These are phyloP conservation scores for Maudiozyma turicensis DNA, from an alignment of 805 yeast genomes.

Conservation along the genomic window DNA sequence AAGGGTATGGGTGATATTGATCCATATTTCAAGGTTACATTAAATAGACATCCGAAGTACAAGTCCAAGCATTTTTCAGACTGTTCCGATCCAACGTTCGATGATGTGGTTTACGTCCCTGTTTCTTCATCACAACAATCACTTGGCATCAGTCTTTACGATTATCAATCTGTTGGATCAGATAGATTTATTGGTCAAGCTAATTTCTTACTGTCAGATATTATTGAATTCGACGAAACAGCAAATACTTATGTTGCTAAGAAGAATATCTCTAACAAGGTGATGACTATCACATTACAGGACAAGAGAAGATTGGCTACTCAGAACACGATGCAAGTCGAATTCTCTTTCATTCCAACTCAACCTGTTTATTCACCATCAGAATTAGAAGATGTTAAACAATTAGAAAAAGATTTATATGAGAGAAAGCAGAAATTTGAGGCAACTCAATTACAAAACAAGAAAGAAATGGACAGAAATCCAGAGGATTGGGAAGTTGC, in stretches of 20 bases:
- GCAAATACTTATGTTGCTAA: conserved; percentile 39
- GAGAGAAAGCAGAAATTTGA: conserved; percentile 31
- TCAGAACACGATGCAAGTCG: conserved; percentile 43
- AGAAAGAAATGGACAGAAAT: conserved; percentile 41
- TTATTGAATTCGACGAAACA: conserved; percentile 34
- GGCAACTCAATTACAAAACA: conserved; percentile 39
- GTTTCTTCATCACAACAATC: conserved; percentile 51
- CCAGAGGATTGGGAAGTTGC: conserved; percentile 63
- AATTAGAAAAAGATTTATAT: conserved; percentile 32
- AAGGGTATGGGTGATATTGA: conserved; percentile 67
- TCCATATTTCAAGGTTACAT: conserved; percentile 55
- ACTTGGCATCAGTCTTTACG: conserved; percentile 49
- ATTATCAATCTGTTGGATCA: conserved; percentile 52
- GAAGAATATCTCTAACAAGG: conserved; percentile 41
- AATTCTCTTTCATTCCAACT: conserved; percentile 56
- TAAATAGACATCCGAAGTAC: conserved; percentile 49
- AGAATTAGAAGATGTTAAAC: conserved; percentile 41
- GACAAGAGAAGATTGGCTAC: conserved; percentile 33
- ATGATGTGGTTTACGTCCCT: conserved; percentile 52
- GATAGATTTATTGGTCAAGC: conserved; percentile 58
- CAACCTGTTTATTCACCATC: conserved; percentile 51
- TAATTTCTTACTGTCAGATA: conserved; percentile 40
- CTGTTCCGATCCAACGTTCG: conserved; percentile 47
- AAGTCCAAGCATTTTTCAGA: conserved; percentile 46
- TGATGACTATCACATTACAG: conserved; percentile 26